Percentiles rank a stretch among this genome's conserved stretches.
Conservation (phyloP, 768 basidiomycete genomes). For the Tylopilus cervinicoccineus region DNA sequence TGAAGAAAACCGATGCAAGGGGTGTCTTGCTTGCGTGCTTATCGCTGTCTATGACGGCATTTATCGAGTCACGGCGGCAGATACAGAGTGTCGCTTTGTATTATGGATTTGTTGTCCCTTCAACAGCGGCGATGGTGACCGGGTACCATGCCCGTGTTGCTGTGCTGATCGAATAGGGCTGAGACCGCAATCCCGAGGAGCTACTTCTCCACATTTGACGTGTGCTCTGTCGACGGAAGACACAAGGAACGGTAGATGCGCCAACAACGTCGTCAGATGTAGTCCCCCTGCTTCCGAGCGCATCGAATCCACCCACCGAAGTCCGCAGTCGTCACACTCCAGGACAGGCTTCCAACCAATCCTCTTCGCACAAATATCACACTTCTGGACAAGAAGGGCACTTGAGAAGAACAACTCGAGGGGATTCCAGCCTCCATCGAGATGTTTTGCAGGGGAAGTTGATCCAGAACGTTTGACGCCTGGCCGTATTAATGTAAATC, state of each 20-base stretch:
- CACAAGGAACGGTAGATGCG: background rate
- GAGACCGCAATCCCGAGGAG: slow-evolving; percentile 76
- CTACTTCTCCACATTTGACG: slow-evolving; percentile 80
- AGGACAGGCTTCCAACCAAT: slow-evolving; percentile 84
- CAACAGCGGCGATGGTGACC: slow-evolving; percentile 21
- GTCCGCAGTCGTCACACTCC: slow-evolving; percentile 86
- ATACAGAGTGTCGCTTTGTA: slow-evolving; percentile 25
- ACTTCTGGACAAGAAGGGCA: slow-evolving; percentile 68
- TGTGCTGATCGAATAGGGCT: slow-evolving; percentile 34
- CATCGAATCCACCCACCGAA: slow-evolving; percentile 45
- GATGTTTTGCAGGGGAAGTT: slow-evolving; percentile 25
- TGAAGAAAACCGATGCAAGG: slow-evolving; percentile 4
- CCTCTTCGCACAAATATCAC: slow-evolving; percentile 77
- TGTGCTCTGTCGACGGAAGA: slow-evolving; percentile 54
- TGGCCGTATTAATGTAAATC: slow-evolving; percentile 84
- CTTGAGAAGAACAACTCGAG: slow-evolving; percentile 76
- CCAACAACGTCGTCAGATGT: slow-evolving; percentile 17
- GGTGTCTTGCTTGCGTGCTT: slow-evolving; percentile 9
- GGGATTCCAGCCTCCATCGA: slow-evolving; percentile 62
- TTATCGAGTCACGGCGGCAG: slow-evolving; percentile 25
- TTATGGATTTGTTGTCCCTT: slow-evolving; percentile 27
- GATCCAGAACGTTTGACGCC: slow-evolving; percentile 52
- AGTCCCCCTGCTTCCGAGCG: slow-evolving; percentile 7
- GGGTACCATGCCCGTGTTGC: slow-evolving; percentile 24
- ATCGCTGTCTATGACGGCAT: slow-evolving; percentile 14